Conservation (phyloP, 495 filamentous ascomycete genomes). For the Trichoderma erinaceum region DNA sequence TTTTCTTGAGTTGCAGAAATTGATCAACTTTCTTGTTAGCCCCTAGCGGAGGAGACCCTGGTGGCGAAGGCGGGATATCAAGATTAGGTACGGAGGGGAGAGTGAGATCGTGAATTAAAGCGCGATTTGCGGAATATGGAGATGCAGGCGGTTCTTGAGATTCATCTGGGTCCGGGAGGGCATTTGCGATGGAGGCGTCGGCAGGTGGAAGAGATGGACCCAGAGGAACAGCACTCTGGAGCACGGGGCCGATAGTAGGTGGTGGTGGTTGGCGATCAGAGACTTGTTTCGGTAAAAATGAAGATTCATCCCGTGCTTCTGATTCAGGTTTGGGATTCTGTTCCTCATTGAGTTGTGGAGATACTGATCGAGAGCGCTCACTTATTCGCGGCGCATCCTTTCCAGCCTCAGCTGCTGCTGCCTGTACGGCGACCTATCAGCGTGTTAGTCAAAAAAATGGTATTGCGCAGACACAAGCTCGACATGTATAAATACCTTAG, state of each 20-base stretch:
- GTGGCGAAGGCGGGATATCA: slow-evolving; percentile 79
- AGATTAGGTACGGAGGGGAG: slow-evolving; percentile 74
- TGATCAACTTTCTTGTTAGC: slow-evolving; percentile 70
- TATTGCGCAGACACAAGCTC: slow-evolving; percentile 22
- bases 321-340: not conserved
- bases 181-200: not conserved
- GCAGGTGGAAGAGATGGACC: slow-evolving; percentile 13
- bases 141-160: slow-evolving; percentile 46
- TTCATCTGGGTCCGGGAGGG: not conserved
- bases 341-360: not conserved
- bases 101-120: slow-evolving; percentile 70
- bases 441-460: not conserved
- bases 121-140: slow-evolving; percentile 61
- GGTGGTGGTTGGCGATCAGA: not conserved
- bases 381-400: not conserved
- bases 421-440: slow-evolving; percentile 3
- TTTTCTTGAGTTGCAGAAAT: slow-evolving; percentile 78
- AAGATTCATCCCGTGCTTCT: not conserved
- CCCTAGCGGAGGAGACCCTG: slow-evolving; percentile 59
- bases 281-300: not conserved
- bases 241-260: not conserved
- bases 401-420: not conserved
- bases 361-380: not conserved
- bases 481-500: slow-evolving; percentile 17
- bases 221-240: not conserved